Evolutionary conservation across 73 alveolate species (phyloP).

Genomic region (Paramecium biaurelia): DNA sequence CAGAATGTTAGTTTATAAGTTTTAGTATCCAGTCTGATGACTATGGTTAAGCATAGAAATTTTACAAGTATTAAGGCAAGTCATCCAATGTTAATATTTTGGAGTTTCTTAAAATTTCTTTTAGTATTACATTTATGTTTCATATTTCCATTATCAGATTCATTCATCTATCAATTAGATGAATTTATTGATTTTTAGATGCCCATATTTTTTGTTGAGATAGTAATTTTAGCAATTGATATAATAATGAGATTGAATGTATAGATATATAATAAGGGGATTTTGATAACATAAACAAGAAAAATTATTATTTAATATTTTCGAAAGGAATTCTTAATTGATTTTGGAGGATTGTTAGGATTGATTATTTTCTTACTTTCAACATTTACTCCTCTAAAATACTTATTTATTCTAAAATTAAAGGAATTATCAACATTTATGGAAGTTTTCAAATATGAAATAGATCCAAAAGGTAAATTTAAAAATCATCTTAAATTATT

Average conservation of each 20-base stretch:
- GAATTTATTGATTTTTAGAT: neutral
- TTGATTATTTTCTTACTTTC: neutral
- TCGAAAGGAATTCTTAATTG: neutral
- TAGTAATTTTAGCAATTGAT: neutral
- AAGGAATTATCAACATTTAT: neutral
- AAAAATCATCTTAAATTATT: neutral
- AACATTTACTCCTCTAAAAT: neutral
- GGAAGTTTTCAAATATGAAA: neutral
- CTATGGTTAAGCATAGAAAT: neutral
- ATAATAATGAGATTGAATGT: conserved; percentile 36
- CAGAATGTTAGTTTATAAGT: neutral
- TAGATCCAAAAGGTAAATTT: conserved; percentile 29
- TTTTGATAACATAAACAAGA: conserved; percentile 6
- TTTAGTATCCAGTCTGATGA: neutral
- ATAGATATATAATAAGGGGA: neutral
- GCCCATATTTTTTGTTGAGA: conserved; percentile 2
- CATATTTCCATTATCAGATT: conserved; percentile 37
- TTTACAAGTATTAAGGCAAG: neutral
- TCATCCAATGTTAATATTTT: neutral
- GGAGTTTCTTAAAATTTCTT: conserved; percentile 8
- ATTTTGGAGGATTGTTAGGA: conserved; percentile 39
- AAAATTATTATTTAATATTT: neutral
- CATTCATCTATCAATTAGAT: neutral
- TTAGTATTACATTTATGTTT: neutral
- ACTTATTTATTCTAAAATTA: neutral